Evolutionary conservation across 441 rosid species (phyloP).

Genomic region (Macaranga tanarius): DNA sequence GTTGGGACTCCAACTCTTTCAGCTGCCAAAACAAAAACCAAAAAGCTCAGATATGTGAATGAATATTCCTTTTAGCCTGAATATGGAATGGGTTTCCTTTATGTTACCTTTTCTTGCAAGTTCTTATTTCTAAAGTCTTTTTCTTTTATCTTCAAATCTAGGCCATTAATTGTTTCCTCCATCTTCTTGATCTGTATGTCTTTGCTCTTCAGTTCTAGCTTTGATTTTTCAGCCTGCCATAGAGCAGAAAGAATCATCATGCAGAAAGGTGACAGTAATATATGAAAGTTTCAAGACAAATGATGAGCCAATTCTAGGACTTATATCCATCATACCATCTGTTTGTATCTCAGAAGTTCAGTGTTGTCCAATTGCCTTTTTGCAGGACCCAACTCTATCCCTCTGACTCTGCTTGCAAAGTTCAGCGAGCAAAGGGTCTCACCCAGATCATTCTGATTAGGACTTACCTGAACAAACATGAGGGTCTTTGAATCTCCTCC

Average conservation of each 20-base stretch:
- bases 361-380: slow-evolving; percentile 75
- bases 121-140: slow-evolving; percentile 72
- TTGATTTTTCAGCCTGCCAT: slow-evolving; percentile 70
- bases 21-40: slow-evolving; percentile 41
- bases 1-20: slow-evolving; percentile 88
- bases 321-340: slow-evolving; percentile 47
- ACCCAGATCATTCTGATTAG: slow-evolving; percentile 70
- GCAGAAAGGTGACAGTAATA: not conserved
- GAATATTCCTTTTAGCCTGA: not conserved
- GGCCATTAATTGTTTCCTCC: slow-evolving; percentile 70
- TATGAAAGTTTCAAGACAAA: not conserved
- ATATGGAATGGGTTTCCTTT: not conserved
- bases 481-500: slow-evolving; percentile 94
- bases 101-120: slow-evolving; percentile 83
- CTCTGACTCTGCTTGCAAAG: slow-evolving; percentile 94
- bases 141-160: slow-evolving; percentile 77
- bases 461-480: slow-evolving; percentile 97
- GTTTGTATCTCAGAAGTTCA: slow-evolving; percentile 78
- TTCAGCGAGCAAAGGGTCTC: slow-evolving; percentile 92
- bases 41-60: not conserved
- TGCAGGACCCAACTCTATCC: slow-evolving; percentile 91
- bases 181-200: slow-evolving; percentile 78
- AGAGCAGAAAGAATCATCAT: slow-evolving; percentile 8
- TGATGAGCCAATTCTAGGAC: not conserved
- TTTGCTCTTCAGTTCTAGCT: slow-evolving; percentile 82